These are phyloP conservation scores for Scolecobasidium constrictum DNA, from an alignment of 2,329 filamentous ascomycete species.

Conservation along the genomic window DNA sequence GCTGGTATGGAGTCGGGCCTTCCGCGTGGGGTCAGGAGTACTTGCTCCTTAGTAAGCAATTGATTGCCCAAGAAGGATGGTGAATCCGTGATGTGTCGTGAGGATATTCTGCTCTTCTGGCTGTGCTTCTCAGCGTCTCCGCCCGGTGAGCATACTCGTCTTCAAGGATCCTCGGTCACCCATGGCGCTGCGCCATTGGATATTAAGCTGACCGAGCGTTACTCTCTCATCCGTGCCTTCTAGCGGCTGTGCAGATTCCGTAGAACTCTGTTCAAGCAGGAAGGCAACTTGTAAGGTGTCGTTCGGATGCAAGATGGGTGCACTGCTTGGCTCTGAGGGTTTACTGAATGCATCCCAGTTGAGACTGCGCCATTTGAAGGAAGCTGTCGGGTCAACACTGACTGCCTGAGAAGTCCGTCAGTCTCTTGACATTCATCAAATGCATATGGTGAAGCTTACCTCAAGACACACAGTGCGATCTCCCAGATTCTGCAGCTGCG, in stretches of 20 bases:
- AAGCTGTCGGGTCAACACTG: constrained; percentile 37
- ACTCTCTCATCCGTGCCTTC: constrained; percentile 26
- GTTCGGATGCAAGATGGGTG: constrained; percentile 45
- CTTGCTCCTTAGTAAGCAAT: too few species aligned
- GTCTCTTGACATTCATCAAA: background rate
- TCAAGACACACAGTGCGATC: constrained; percentile 75
- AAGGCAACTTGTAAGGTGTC: constrained; percentile 58
- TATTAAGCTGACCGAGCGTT: constrained; percentile 64
- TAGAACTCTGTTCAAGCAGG: constrained; percentile 42
- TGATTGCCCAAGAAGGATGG: too few species aligned
- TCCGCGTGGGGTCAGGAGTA: too few species aligned
- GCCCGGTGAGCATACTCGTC: constrained; percentile 60
- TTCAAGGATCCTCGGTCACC: constrained; percentile 79
- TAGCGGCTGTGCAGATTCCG: constrained; percentile 7
- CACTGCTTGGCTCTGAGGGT: constrained; percentile 18
- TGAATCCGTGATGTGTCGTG: too few species aligned
- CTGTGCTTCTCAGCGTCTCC: constrained; percentile 17
- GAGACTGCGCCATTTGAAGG: constrained; percentile 42
- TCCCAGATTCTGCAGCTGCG: constrained; percentile 89
- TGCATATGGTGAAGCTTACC: constrained; percentile 23
- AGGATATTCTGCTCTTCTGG: too few species aligned
- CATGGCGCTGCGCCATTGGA: constrained; percentile 84
- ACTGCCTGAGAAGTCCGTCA: constrained; percentile 26
- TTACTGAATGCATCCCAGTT: constrained; percentile 38
- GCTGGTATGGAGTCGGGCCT: too few species aligned